phyloP scores from a whole-genome alignment of 768 basidiomycete species.

The Sarcomyxa edulis region DNA sequence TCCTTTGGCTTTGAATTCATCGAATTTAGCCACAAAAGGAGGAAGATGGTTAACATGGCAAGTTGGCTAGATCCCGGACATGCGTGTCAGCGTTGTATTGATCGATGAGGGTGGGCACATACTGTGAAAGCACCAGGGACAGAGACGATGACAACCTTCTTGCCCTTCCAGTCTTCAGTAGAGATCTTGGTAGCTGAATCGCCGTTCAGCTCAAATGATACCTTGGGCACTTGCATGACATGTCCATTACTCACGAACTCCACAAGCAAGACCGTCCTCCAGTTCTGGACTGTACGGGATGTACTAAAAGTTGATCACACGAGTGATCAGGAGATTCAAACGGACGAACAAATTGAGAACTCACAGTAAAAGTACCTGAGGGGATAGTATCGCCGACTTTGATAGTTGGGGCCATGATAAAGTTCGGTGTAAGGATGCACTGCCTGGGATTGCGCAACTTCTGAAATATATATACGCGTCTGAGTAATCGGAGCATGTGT shows the following conservation, averaged over 20 bases:
- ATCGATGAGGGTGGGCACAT: constrained; percentile 12
- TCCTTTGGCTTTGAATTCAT: constrained; percentile 74
- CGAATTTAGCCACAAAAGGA: constrained; percentile 62
- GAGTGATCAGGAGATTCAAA: no score
- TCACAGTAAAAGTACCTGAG: constrained; percentile 33
- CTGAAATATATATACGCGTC: no score
- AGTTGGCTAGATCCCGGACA: constrained; percentile 35
- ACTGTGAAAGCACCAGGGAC: constrained; percentile 84
- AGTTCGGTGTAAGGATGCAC: neutral
- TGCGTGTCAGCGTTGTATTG: neutral
- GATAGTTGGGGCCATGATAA: constrained; percentile 30
- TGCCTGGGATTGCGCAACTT: no score
- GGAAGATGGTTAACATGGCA: constrained; percentile 65
- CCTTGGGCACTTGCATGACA: neutral
- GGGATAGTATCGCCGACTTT: constrained; percentile 51
- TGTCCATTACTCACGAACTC: constrained; percentile 46
- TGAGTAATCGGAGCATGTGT: no score
- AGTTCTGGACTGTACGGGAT: constrained; percentile 60
- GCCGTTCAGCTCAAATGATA: neutral
- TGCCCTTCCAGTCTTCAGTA: constrained; percentile 70
- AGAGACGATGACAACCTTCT: constrained; percentile 74
- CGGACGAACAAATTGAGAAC: no score
- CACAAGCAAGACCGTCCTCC: constrained; percentile 60
- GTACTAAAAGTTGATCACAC: no score
- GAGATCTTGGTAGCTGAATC: constrained; percentile 46